Evolutionary conservation across 768 basidiomycete genomes (phyloP).

Genomic region (Termitomyces sp.): DNA sequence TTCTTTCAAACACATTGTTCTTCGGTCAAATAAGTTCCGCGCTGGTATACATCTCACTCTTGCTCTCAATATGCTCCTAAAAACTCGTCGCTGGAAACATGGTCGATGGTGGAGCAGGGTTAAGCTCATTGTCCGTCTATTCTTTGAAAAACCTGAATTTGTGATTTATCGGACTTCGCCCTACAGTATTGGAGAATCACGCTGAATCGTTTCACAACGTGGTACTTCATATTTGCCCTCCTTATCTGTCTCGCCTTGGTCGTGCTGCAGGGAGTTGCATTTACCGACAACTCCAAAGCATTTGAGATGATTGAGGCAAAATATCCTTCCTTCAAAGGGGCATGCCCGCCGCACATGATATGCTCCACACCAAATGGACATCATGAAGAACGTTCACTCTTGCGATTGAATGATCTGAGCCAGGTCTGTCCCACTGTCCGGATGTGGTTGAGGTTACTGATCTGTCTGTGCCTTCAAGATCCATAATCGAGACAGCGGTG

Average conservation of each 20-base stretch:
- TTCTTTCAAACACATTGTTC: constrained; percentile 1
- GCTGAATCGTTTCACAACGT: constrained; percentile 41
- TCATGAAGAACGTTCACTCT: background rate
- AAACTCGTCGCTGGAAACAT: constrained; percentile 12
- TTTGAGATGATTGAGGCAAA: constrained; percentile 22
- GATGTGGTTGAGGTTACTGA: background rate
- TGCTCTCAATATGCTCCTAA: constrained; percentile 6
- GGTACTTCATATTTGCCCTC: constrained; percentile 44
- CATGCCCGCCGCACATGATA: background rate
- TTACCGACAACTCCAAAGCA: constrained; percentile 30
- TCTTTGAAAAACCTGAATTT: background rate
- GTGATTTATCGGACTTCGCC: background rate
- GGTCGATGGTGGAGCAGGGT: constrained; percentile 19
- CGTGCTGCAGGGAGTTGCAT: constrained; percentile 33
- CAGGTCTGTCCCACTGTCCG: background rate
- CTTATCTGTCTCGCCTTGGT: constrained; percentile 35
- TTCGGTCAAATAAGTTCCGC: background rate
- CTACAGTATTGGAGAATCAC: constrained; percentile 43
- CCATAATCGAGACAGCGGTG: background rate
- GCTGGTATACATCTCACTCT: background rate
- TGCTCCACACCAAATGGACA: background rate
- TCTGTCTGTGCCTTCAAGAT: background rate
- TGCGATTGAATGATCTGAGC: background rate
- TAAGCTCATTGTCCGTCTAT: constrained; percentile 23
- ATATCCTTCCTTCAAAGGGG: background rate